These are phyloP conservation scores for Aspergillus nomiae DNA, from an alignment of 2,329 filamentous ascomycete genomes.

Conservation along the genomic window DNA sequence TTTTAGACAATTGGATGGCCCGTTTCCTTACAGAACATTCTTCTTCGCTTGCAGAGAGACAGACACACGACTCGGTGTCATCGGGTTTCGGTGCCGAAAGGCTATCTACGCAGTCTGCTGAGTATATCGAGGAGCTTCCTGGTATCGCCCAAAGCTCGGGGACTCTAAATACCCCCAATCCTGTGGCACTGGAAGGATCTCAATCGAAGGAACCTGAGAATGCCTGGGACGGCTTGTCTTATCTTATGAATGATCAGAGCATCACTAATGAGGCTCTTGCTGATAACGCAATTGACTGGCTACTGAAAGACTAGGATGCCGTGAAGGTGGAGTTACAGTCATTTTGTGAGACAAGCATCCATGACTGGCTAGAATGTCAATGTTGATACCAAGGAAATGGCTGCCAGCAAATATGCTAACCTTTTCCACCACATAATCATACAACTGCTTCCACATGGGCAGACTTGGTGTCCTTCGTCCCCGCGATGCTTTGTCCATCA, in stretches of 20 bases:
- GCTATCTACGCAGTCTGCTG: not conserved
- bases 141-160: too few species aligned
- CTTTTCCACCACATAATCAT: not conserved
- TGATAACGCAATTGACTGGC: slow-evolving; percentile 23
- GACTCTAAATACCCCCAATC: not conserved
- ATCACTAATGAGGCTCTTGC: slow-evolving; percentile 22
- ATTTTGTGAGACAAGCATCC: not conserved
- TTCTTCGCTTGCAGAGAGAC: slow-evolving; percentile 18
- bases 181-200: not conserved
- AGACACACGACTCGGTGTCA: not conserved
- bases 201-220: not conserved
- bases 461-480: slow-evolving; percentile 15
- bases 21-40: slow-evolving; percentile 26
- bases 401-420: too few species aligned
- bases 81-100: not conserved
- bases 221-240: slow-evolving; percentile 10
- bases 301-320: slow-evolving; percentile 14
- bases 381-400: not conserved
- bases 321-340: not conserved
- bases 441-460: slow-evolving; percentile 10
- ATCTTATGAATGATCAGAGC: slow-evolving; percentile 14
- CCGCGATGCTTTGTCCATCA: slow-evolving; percentile 25
- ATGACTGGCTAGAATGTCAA: not conserved
- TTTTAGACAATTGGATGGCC: slow-evolving; percentile 27
- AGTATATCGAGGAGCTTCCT: not conserved